These are phyloP conservation scores for Mollisiaceae sp. DNA, from an alignment of 2,329 filamentous ascomycete genomes.

Conservation along the genomic window DNA sequence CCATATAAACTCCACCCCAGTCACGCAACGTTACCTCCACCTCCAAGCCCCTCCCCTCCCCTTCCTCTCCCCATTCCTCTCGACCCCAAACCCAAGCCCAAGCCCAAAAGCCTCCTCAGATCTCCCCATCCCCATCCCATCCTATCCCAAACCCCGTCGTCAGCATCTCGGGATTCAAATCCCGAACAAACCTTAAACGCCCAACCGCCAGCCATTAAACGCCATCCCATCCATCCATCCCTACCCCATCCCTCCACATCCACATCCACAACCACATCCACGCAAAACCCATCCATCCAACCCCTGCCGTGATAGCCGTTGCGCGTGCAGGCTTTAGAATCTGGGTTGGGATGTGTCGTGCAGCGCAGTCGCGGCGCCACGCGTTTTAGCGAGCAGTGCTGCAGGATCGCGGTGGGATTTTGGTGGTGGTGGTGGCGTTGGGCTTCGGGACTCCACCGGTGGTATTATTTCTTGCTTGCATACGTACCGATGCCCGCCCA, in stretches of 20 bases:
- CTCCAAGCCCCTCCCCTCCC: neutral
- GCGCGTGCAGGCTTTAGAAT: too few species aligned
- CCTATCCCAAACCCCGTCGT: neutral
- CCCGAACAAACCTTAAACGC: neutral
- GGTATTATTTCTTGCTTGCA: slow-evolving; percentile 4
- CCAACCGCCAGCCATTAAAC: neutral
- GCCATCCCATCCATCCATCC: too few species aligned
- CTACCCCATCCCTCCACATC: neutral
- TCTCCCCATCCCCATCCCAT: neutral
- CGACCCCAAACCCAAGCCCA: neutral
- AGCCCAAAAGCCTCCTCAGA: neutral
- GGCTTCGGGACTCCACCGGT: slow-evolving; percentile 5
- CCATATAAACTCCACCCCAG: neutral
- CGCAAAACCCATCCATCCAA: too few species aligned
- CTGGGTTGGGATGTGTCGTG: too few species aligned
- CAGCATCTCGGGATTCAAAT: slow-evolving; percentile 1
- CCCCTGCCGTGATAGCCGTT: neutral
- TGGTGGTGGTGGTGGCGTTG: too few species aligned
- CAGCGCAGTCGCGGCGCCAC: too few species aligned
- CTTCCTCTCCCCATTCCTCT: neutral
- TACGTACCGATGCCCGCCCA: too few species aligned
- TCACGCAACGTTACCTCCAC: neutral
- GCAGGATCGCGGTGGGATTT: neutral
- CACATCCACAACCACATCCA: too few species aligned
- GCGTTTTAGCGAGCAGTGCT: neutral